Conservation (phyloP, 169 alveolate genomes). For the Sarcocystis neurona region DNA sequence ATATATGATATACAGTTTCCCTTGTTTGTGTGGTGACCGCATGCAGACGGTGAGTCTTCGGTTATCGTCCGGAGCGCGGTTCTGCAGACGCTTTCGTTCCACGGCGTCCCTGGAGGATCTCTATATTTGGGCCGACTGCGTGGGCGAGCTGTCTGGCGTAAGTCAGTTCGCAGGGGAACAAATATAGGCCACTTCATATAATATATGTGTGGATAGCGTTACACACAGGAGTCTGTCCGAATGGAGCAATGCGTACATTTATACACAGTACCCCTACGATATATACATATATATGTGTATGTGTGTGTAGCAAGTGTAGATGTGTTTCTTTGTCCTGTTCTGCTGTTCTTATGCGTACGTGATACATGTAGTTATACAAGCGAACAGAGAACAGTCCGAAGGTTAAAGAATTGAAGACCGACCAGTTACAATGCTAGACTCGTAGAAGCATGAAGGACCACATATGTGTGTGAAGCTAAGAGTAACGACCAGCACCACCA, state of each 20-base stretch:
- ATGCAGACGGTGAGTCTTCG: neutral
- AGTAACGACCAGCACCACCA: no score
- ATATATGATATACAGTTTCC: neutral
- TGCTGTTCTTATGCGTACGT: no score
- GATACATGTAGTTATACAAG: no score
- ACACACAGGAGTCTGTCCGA: neutral
- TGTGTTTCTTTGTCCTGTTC: no score
- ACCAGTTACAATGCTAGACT: no score
- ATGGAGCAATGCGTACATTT: neutral
- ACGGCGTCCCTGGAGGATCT: conserved; percentile 12
- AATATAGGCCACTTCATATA: no score
- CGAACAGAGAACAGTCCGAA: no score
- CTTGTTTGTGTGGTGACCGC: neutral
- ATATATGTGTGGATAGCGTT: neutral
- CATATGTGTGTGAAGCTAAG: no score
- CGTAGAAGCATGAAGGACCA: no score
- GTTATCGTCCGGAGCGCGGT: neutral
- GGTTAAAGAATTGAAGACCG: no score
- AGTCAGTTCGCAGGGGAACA: neutral
- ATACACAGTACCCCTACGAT: neutral
- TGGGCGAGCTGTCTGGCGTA: neutral
- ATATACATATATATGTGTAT: neutral
- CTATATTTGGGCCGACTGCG: conserved; percentile 26
- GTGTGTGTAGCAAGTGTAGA: no score
- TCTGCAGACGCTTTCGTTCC: neutral